Evolutionary conservation across 352 stramenopile species (phyloP), one percentile per base, ranked within the genome.

Genomic region (Pythium sp.): DNA sequence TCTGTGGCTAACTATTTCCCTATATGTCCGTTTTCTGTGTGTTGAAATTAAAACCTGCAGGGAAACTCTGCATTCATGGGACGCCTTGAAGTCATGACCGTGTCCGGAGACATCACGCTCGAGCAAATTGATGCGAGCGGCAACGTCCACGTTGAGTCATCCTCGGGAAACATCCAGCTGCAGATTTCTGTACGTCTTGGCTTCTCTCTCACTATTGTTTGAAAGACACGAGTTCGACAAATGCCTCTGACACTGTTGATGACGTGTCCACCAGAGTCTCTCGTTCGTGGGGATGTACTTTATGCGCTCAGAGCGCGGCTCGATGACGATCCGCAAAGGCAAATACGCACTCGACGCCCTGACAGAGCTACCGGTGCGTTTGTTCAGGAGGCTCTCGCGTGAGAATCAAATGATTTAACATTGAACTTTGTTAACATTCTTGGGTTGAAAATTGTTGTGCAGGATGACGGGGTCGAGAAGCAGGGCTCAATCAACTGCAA

Each of bases 401-500:
- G 24, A 26, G 24, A 26, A 26, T 1, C 24, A 26, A 26, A 26
- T 26, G 24, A 26, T 26, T 26, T 26, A 26, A 26, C 24, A 2
- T 26, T 26, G 18, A 56, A 43, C 26, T 30, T 51, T 20, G 41
- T 49, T 15, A 9, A 47, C 41, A 3, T 55, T 15, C 5, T 65
- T 43, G 28, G 53, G 20, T 70, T 70, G 51, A 34, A n/a, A 57
- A 49, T 22, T 43, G 20, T 36, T 24, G 28, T 20, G 28, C 30
- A 30, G 56, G 61, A 51, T 26, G 70, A 79, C 49, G 66, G 65
- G 0, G 67, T 70, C 0, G 85, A 93, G 62, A 76, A 76, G 36
- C 74, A 84, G 38, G 86, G 86, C 8, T 76, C 78, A 43, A 90
- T 93, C 65, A 93, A 93, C 67, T 93, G 86, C 56, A 77, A 84